Evolutionary conservation across 1,284 basidiomycete species (phyloP), one percentile per base, ranked within the genome.

Genomic region (Lentinula novae-zelandiae): DNA sequence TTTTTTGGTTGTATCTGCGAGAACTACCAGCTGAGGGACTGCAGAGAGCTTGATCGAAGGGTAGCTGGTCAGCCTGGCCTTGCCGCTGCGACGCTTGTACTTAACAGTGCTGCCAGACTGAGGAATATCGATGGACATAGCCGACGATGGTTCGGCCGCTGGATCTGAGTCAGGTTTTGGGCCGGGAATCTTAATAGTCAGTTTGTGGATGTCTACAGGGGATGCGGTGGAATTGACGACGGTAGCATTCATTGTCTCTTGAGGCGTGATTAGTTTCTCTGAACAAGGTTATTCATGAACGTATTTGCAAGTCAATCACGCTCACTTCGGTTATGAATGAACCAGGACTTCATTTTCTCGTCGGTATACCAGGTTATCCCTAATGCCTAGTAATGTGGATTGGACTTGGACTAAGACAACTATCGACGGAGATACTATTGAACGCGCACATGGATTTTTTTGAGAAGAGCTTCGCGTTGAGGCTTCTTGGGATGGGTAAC

Each of bases 1-100:
- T 53, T 68, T 64, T 10, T 65, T 65, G 8, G 67, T 67, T 5
- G 54, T 61, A 38, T 68, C 57, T 10, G 66, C 62, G 0, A 78
- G 65, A 7, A 66, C 66, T 10, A 58, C 50, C n/a, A 78, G 64
- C 56, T 70, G 64, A 39, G 66, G 55, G 2, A 73, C 46, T 8
- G 46, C 15, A 36, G 34, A 39, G 2, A 33, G 33, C 15, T 39
- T 58, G 17, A 58, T 58, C 10, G 57, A 58, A 13, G 57, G 57
- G 34, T 58, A 58, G 2, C 51, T 12, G 20, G 34, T 39, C 22
- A 58, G 34, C 33, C 36, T 57, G 20, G 49, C 36, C 9, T 36
- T 53, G 8, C n/a, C 9, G 36, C 34, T 31, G 38, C 9, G 22
- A 31, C 12, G 22, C 20, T 50, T 50, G 27, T 10, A 6, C 17